A percentile compares a stretch with the other conserved stretches of the same genome.
These are phyloP conservation scores for Arthrobotrys conoides DNA, from an alignment of 2,329 filamentous ascomycete genomes.

Conservation along the genomic window DNA sequence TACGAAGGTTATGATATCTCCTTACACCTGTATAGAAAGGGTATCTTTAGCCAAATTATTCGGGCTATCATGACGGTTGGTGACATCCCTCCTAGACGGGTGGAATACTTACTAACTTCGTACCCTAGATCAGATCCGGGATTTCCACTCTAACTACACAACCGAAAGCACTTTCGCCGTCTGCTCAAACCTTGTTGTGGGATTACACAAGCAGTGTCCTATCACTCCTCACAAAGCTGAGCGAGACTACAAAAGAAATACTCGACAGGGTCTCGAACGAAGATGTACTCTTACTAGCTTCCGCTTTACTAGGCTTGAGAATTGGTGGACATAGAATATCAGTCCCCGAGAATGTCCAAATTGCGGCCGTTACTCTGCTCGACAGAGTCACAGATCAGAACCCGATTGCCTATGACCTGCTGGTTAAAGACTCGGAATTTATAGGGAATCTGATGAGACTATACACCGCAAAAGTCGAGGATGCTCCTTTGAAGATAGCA, in stretches of 20 bases:
- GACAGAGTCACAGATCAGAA: slow-evolving; percentile 70
- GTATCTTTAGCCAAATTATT: slow-evolving; percentile 70
- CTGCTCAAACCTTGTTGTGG: slow-evolving; percentile 72
- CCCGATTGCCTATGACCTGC: slow-evolving; percentile 71
- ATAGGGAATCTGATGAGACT: slow-evolving; percentile 17
- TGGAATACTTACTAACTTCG: background rate
- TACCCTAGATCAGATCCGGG: slow-evolving; percentile 35
- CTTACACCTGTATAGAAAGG: slow-evolving; percentile 75
- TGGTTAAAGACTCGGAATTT: slow-evolving; percentile 18
- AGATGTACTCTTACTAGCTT: slow-evolving; percentile 72
- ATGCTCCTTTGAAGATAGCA: slow-evolving; percentile 16
- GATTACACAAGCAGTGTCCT: slow-evolving; percentile 69
- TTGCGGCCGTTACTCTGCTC: slow-evolving; percentile 61
- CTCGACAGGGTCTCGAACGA: slow-evolving; percentile 72
- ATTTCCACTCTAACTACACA: slow-evolving; percentile 66
- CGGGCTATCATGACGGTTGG: slow-evolving; percentile 72
- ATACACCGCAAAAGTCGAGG: background rate
- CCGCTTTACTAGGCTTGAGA: slow-evolving; percentile 70
- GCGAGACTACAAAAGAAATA: slow-evolving; percentile 75
- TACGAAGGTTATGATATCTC: slow-evolving; percentile 78
- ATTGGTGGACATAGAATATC: slow-evolving; percentile 63
- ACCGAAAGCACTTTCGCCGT: slow-evolving; percentile 70
- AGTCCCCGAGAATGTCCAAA: slow-evolving; percentile 65
- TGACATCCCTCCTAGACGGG: background rate
- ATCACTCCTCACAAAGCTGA: slow-evolving; percentile 40